Evolutionary conservation across 305 asterid species (phyloP), one percentile per base, ranked within the genome.

Genomic region (Andrographis paniculata): DNA sequence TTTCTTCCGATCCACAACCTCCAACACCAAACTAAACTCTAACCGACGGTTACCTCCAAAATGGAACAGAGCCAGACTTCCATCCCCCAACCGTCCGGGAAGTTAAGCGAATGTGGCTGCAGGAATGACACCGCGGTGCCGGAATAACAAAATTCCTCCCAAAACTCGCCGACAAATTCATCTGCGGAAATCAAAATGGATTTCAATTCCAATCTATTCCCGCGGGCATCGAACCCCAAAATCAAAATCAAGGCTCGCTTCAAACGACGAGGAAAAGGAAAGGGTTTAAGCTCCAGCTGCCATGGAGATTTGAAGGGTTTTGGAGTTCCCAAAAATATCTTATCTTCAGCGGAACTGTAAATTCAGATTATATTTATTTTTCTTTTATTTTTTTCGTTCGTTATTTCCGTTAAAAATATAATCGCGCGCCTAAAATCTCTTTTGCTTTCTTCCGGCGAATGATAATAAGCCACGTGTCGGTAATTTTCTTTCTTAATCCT

Each of bases 91-190:
- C 47, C 20, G 53, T 52, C 1, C 73, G 70, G 44, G 65, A 55
- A 58, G 65, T 53, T 42, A 62, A 64, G 21, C 74, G 77, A 60
- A 59, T 48, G 50, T 20, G 62, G 53, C 47, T 57, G 65, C 79
- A 71, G 28, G 79, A 64, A 71, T 65, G 52, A 41, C 88, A 71
- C 49, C 58, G 79, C 27, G 79, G 50, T 42, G 65, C 50, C 17
- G 82, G 73, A 60, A 79, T 62, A n/a, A 53, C 61, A 17, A 73
- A 49, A 66, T 66, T 71, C 67, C 82, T 76, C 65, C 76, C 84
- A 62, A 67, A 73, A 74, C 68, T 69, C 50, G 87, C 75, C 48
- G 77, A 66, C 20, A 70, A 42, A 65, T 58, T 77, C 96, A 91
- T 91, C 58, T 21, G 52, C 40, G 7, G 20, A 42, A 21, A 46